A percentile compares a stretch with the other conserved stretches of the same genome.
Conservation (phyloP, 305 asterid species). For the Fraxinus velutina region DNA sequence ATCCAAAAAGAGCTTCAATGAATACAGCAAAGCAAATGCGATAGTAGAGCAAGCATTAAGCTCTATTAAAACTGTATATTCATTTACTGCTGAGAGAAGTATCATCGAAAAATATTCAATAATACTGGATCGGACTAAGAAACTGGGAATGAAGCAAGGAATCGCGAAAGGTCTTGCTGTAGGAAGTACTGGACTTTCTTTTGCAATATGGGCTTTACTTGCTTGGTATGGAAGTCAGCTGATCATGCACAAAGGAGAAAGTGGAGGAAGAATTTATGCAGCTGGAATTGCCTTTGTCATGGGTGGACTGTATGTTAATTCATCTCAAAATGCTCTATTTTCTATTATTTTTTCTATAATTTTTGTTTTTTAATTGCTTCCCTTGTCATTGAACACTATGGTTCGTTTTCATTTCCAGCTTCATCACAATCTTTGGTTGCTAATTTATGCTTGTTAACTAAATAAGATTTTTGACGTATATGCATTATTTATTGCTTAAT, state of each 20-base stretch:
- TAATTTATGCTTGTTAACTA: not conserved
- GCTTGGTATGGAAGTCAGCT: conserved; percentile 90
- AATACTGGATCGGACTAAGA: conserved; percentile 53
- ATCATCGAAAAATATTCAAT: conserved; percentile 54
- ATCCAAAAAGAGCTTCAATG: conserved; percentile 57
- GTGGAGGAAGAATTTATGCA: conserved; percentile 75
- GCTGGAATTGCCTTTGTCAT: conserved; percentile 68
- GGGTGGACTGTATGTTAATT: conserved; percentile 72
- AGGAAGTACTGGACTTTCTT: conserved; percentile 69
- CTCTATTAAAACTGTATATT: conserved; percentile 78
- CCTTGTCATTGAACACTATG: not conserved
- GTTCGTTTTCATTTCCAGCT: not conserved
- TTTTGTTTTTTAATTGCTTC: not conserved
- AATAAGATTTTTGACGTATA: not conserved
- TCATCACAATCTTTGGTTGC: not conserved
- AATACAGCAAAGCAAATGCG: conserved; percentile 61
- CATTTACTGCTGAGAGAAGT: conserved; percentile 75
- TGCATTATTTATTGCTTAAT: not conserved
- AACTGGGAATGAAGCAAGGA: conserved; percentile 74
- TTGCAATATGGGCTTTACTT: conserved; percentile 87
- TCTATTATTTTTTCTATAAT: not conserved
- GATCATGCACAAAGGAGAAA: conserved; percentile 73
- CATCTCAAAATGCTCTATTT: not conserved
- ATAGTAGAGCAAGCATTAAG: conserved; percentile 67
- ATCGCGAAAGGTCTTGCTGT: conserved; percentile 76